Base-by-base conservation (phyloP, 1,284 basidiomycete species). In the Cutaneotrichosporon cutaneum region DNA sequence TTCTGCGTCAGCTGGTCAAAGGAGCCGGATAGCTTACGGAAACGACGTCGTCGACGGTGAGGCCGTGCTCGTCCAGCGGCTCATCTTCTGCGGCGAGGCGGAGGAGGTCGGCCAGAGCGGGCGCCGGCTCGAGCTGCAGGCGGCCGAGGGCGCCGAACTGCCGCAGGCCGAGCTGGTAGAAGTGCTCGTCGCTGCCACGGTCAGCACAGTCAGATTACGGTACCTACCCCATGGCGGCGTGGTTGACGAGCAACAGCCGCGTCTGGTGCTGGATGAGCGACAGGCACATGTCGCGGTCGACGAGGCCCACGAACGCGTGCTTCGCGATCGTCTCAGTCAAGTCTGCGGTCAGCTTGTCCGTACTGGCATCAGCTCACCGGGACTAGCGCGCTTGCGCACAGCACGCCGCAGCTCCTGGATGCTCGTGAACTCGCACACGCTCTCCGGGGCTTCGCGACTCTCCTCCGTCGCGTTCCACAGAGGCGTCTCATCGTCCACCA, bases 261-360 rank as follows among this genome's bases (percentile, higher is more conserved):
- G 92, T 97, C 33, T 86, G 85, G 76, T 94, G 86, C 75, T 99
- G 96, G 1, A 99, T 82, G 32, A 98, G 80, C 2, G 92, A 90
- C 2, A 93, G 81, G 64, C 87, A 88, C 42, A 85, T 83, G 21
- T 84, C 77, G 9, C 88, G 77, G 74, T 97, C 94, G 5, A 94
- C 92, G 26, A 98, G 87, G 1, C 95, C 95, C 35, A 99, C 94
- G 73, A 96, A 97, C 0, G 87, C 90, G 72, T 97, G 92, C 50
- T 91, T 88, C 65, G 88, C 84, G 36, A 99, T 74, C 42, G 98
- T 89, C 68, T 94, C 90, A 0, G 86, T 86, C 18, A 97, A 81
- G 44, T 87, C 94, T 94, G 71, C 4, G 9, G 59, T 59, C 35
- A 58, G 61, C 54, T 56, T 13, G 10, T 21, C 14, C 18, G 0